Base-by-base conservation (phyloP, 1,139 yeast species). In the Trichomonascaceae sp. region DNA sequence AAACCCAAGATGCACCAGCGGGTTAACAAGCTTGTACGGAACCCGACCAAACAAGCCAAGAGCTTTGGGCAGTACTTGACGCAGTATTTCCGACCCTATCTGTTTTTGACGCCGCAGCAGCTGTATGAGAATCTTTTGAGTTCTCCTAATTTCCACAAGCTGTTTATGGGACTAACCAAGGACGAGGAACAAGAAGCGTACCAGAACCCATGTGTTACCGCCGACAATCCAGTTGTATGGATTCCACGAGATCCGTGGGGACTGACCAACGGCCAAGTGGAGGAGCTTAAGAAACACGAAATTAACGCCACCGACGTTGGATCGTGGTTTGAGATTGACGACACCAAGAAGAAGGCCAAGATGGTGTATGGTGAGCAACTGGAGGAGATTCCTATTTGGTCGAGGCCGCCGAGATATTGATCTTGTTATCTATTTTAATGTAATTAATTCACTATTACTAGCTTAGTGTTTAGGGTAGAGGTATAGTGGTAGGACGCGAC, bases 191-290 rank as follows among this genome's bases (percentile, higher is more conserved):
- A 56, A 26, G 63, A 60, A 39, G 93, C 94, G 4, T 89, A 76
- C 57, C 70, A 72, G 46, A 69, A 71, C 45, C 96, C 97, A 2
- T 77, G 81, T 2, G 72, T 76, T 6, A 60, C 70, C 15, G 76
- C 75, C 0, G 58, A 63, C 27, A 69, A 76, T 45, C 93, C 94
- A 4, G 64, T 67, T 17, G 62, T 89, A 15, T 89, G 98, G 98
- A 71, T 89, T 44, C 93, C 96, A 5, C 65, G 65, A 39, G 98
- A 89, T 57, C 74, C 80, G 5, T 70, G 73, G 67, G 97, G 97
- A 0, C 68, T 82, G 51, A 76, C 93, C 3, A 58, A 67, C 2
- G 54, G 51, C 14, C 74, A 80, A 46, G 69, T 79, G 9, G 67
- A 65, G 30, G 61, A 67, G 32, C 45, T 62, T 29, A 43, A 50